A percentile compares a stretch with the other conserved stretches of the same genome.
Conservation (phyloP, 768 basidiomycete species). For the Tricholoma flavovirens region DNA sequence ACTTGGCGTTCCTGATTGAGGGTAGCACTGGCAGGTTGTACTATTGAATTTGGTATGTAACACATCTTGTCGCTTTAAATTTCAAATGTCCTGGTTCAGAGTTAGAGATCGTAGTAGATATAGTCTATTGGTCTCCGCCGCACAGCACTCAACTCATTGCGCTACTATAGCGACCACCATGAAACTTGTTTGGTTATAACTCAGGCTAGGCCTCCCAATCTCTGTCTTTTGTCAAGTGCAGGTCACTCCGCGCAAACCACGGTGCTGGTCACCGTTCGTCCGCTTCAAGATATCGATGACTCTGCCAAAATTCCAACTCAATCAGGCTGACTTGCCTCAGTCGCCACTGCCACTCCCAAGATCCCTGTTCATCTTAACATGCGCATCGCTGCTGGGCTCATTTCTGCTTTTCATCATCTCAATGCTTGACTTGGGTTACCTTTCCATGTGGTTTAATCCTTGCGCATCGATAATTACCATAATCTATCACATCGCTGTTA, state of each 20-base stretch:
- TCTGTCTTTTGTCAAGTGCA: constrained; percentile 17
- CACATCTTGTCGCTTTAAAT: too few species aligned
- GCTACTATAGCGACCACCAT: constrained; percentile 5
- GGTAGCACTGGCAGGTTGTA: too few species aligned
- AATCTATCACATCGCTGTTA: constrained; percentile 21
- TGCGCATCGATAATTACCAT: constrained; percentile 25
- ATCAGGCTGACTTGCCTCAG: not conserved
- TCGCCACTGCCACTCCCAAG: constrained; percentile 18
- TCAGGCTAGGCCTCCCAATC: not conserved
- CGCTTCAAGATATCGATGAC: constrained; percentile 1
- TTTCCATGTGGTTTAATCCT: constrained; percentile 29
- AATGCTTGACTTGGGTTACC: constrained; percentile 28
- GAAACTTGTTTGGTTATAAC: not conserved
- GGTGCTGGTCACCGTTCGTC: constrained; percentile 25
- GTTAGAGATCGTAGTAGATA: too few species aligned
- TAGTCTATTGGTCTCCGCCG: too few species aligned
- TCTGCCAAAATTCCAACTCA: constrained; percentile 2
- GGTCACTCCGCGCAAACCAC: constrained; percentile 19
- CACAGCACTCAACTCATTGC: not conserved
- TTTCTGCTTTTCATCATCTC: constrained; percentile 24
- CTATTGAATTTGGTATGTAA: too few species aligned
- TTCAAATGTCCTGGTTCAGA: too few species aligned
- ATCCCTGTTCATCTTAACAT: constrained; percentile 24
- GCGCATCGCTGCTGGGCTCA: constrained; percentile 20
- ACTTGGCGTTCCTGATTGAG: too few species aligned